Conservation (phyloP, 2,329 filamentous ascomycete species). For the Diaporthe destruens region DNA sequence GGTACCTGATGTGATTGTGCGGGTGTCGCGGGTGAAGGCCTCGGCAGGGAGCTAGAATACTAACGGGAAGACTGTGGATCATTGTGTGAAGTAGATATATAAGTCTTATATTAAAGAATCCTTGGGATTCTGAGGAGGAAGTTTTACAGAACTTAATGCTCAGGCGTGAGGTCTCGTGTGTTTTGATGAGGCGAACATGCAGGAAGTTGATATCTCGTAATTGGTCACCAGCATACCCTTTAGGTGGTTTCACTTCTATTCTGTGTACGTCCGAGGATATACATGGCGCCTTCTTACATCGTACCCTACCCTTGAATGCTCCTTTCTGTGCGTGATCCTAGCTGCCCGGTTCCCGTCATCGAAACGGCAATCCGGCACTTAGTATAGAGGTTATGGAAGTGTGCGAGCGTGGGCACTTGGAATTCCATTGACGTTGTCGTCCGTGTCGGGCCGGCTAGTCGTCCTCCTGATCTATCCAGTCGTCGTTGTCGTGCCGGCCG, state of each 20-base stretch:
- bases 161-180: not conserved
- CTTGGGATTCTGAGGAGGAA: too few relatives aligned
- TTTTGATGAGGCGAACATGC: not conserved
- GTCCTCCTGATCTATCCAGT: not conserved
- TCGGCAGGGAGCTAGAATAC: not conserved
- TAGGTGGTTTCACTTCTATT: too few relatives aligned
- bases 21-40: not conserved
- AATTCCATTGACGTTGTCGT: not conserved
- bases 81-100: too few relatives aligned
- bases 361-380: not conserved
- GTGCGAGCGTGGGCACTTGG: not conserved
- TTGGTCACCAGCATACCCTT: too few relatives aligned
- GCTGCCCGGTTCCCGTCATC: not conserved
- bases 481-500: constrained; percentile 5
- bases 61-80: too few relatives aligned
- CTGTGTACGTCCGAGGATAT: too few relatives aligned
- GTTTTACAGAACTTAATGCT: not conserved
- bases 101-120: not conserved
- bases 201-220: not conserved
- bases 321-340: not conserved
- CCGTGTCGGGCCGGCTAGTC: not conserved
- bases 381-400: not conserved
- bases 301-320: too few relatives aligned
- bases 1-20: not conserved
- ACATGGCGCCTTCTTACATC: too few relatives aligned